Evolutionary conservation across 768 basidiomycete genomes (phyloP).

Genomic region (Lentinus tigrinus): DNA sequence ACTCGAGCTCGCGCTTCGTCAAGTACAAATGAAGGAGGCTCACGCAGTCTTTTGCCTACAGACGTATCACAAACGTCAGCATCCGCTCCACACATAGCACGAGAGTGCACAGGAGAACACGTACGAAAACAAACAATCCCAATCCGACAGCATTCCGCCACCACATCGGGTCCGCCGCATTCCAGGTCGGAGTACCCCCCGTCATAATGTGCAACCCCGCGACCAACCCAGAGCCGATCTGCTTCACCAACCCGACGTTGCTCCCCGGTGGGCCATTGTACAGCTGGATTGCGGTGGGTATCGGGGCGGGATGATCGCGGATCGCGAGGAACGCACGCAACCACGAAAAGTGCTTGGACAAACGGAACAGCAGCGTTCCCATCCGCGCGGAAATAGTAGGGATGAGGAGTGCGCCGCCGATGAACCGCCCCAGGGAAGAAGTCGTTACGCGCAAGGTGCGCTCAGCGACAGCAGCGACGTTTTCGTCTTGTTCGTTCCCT

Average conservation of each 20-base stretch:
- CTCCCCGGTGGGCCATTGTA: neutral
- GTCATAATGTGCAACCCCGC: constrained; percentile 48
- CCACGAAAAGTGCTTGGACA: constrained; percentile 46
- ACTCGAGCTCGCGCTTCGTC: constrained; percentile 69
- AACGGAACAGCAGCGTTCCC: constrained; percentile 56
- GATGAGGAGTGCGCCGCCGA: constrained; percentile 69
- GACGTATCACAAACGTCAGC: too few species aligned
- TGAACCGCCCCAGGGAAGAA: constrained; percentile 59
- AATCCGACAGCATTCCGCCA: constrained; percentile 72
- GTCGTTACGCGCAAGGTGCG: constrained; percentile 57
- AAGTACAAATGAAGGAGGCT: constrained; percentile 69
- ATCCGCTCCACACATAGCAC: neutral
- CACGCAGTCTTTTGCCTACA: constrained; percentile 64
- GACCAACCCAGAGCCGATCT: constrained; percentile 28
- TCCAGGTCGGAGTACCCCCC: constrained; percentile 61
- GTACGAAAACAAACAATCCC: constrained; percentile 64
- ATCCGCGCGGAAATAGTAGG: constrained; percentile 66
- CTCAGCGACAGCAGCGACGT: constrained; percentile 50
- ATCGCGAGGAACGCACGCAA: constrained; percentile 35
- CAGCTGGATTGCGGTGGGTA: neutral
- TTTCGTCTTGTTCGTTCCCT: constrained; percentile 24
- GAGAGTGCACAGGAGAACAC: constrained; percentile 18
- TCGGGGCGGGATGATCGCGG: constrained; percentile 6
- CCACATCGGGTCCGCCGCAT: constrained; percentile 75
- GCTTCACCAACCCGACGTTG: constrained; percentile 22